Conservation (phyloP, 2,329 filamentous ascomycete genomes). For the Cladophialophora bantiana region DNA sequence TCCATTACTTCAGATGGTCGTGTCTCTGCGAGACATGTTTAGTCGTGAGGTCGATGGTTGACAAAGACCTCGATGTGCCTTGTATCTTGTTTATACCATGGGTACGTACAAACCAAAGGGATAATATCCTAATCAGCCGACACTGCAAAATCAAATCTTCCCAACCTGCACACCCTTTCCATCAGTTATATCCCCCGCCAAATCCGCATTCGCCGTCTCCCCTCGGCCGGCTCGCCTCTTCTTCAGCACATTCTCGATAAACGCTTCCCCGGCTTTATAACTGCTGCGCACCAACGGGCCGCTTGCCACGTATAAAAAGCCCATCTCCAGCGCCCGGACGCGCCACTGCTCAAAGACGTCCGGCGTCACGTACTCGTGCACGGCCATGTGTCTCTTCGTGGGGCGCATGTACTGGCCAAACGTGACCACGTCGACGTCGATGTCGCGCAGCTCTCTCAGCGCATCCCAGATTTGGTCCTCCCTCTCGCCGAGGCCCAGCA, state of each 20-base stretch:
- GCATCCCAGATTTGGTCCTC: conserved; percentile 84
- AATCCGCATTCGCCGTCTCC: conserved; percentile 42
- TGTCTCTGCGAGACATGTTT: not conserved
- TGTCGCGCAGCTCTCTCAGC: conserved; percentile 77
- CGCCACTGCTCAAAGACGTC: conserved; percentile 92
- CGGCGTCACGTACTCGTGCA: conserved; percentile 92
- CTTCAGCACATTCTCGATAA: conserved; percentile 96
- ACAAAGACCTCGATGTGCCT: conserved; percentile 18
- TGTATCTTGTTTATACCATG: not conserved
- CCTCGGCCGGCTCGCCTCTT: conserved; percentile 64
- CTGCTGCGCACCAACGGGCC: conserved; percentile 91
- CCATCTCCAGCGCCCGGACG: conserved; percentile 87
- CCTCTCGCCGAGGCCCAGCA: conserved; percentile 93
- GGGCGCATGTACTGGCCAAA: conserved; percentile 99
- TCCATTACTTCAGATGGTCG: no score
- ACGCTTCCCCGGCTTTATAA: conserved; percentile 97
- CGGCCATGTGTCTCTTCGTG: conserved; percentile 96
- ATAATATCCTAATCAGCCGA: not conserved
- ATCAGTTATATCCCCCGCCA: conserved; percentile 34
- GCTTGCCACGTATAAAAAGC: conserved; percentile 94
- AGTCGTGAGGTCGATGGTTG: conserved; percentile 25
- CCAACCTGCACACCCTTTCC: conserved; percentile 19
- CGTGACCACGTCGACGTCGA: conserved; percentile 90
- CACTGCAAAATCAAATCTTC: conserved; percentile 16
- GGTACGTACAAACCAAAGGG: not conserved